A percentile compares a stretch with the other conserved stretches of the same genome.
Conservation (phyloP, 176 grass and related monocot species). For the Pontederia paniculata region DNA sequence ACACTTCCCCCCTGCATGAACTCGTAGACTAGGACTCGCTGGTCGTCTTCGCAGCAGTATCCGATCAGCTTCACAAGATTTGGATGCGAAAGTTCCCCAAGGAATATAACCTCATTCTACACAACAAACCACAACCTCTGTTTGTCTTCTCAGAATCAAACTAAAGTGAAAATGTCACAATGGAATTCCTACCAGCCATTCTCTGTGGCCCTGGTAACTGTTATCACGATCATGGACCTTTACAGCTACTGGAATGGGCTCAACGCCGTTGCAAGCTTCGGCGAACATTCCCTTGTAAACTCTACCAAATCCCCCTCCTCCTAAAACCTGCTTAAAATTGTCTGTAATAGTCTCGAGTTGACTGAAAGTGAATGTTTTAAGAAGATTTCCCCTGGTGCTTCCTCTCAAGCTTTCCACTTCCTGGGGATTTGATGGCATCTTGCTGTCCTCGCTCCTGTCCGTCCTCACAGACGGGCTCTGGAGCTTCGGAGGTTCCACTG, state of each 20-base stretch:
- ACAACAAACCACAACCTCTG: too few relatives aligned
- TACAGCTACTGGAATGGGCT: constrained; percentile 4
- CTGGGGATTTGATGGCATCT: constrained; percentile 2
- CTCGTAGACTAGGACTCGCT: neutral
- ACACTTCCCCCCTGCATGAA: constrained; percentile 1
- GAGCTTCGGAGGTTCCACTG: neutral
- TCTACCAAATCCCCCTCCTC: constrained; percentile 3
- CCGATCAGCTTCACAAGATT: constrained; percentile 4
- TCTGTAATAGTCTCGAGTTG: neutral
- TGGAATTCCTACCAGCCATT: constrained; percentile 1
- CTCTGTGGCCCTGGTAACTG: constrained; percentile 6
- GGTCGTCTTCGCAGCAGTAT: constrained; percentile 6
- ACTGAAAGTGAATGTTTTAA: neutral
- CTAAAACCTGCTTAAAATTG: constrained; percentile 1
- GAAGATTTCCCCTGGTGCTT: neutral
- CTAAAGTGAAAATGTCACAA: neutral
- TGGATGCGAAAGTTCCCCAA: constrained; percentile 6
- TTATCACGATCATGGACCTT: constrained; percentile 12
- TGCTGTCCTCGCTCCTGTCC: neutral
- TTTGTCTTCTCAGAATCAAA: neutral
- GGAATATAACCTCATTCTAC: constrained; percentile 9
- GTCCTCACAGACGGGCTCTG: constrained; percentile 1
- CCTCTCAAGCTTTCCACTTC: neutral
- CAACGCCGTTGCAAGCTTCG: neutral
- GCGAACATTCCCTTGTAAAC: constrained; percentile 1